phyloP scores from a whole-genome alignment of 768 basidiomycete genomes.

The Mycena polygramma region DNA sequence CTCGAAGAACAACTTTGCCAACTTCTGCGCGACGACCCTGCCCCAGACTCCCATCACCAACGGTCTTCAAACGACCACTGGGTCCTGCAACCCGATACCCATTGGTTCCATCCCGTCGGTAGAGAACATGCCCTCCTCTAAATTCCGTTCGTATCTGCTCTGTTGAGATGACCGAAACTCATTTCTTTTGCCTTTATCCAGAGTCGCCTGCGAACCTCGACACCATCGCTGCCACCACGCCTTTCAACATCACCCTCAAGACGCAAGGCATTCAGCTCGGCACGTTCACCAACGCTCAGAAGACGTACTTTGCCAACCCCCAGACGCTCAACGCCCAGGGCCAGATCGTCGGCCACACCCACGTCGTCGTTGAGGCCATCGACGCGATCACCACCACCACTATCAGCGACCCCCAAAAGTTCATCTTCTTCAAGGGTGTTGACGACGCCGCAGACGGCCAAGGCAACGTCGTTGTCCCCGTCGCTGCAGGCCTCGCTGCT shows the following conservation, averaged over 20 bases:
- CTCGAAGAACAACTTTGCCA: constrained; percentile 73
- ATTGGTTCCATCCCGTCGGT: constrained; percentile 67
- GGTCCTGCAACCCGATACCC: constrained; percentile 71
- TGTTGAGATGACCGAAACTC: background rate
- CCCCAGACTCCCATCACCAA: constrained; percentile 65
- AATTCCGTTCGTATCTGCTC: constrained; percentile 50
- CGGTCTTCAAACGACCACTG: constrained; percentile 63
- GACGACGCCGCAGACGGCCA: constrained; percentile 55
- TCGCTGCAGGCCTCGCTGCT: constrained; percentile 67
- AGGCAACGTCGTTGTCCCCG: constrained; percentile 64
- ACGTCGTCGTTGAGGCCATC: constrained; percentile 68
- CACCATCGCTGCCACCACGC: constrained; percentile 58
- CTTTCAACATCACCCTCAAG: constrained; percentile 66
- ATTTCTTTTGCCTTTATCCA: background rate
- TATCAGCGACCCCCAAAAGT: constrained; percentile 62
- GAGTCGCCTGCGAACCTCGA: constrained; percentile 56
- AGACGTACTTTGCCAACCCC: constrained; percentile 69
- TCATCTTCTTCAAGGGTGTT: constrained; percentile 71
- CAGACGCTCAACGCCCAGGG: constrained; percentile 66
- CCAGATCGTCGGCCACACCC: constrained; percentile 68
- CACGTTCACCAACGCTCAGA: constrained; percentile 67
- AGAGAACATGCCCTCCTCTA: constrained; percentile 62
- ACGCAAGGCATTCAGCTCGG: constrained; percentile 63
- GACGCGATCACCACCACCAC: constrained; percentile 57
- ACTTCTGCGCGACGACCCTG: constrained; percentile 59